Conservation (phyloP, 345 rosid species). For the Lepidium didymum region DNA sequence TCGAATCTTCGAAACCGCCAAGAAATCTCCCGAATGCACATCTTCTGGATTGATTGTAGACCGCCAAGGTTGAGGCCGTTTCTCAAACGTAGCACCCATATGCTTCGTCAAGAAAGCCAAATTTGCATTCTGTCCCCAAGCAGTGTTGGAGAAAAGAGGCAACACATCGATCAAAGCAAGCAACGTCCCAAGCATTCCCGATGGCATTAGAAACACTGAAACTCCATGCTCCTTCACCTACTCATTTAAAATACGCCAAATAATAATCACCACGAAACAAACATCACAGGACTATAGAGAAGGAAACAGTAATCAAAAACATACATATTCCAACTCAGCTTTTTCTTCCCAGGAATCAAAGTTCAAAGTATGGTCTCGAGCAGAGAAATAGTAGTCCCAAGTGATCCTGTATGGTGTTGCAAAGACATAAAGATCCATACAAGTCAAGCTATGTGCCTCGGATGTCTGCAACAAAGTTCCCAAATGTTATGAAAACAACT, state of each 20-base stretch:
- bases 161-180: conserved; percentile 78
- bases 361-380: conserved; percentile 69
- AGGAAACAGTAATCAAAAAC: not conserved
- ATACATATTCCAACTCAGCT: conserved; percentile 90
- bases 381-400: conserved; percentile 93
- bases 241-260: not conserved
- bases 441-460: conserved; percentile 86
- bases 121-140: conserved; percentile 91
- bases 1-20: conserved; percentile 88
- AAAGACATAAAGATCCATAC: conserved; percentile 95
- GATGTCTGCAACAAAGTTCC: conserved; percentile 49
- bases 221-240: conserved; percentile 94
- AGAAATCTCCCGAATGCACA: conserved; percentile 86
- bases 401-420: conserved; percentile 95
- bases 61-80: conserved; percentile 75
- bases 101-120: conserved; percentile 73
- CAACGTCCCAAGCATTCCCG: conserved; percentile 93
- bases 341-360: conserved; percentile 87
- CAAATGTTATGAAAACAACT: not conserved
- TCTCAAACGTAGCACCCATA: conserved; percentile 91
- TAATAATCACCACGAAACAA: not conserved
- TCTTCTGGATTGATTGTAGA: conserved; percentile 60
- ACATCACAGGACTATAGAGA: not conserved
- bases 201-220: conserved; percentile 94
- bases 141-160: conserved; percentile 84